A percentile compares a stretch with the other conserved stretches of the same genome.
These are phyloP conservation scores for Cardiospermum halicacabum DNA, from an alignment of 345 rosid species.

Conservation along the genomic window DNA sequence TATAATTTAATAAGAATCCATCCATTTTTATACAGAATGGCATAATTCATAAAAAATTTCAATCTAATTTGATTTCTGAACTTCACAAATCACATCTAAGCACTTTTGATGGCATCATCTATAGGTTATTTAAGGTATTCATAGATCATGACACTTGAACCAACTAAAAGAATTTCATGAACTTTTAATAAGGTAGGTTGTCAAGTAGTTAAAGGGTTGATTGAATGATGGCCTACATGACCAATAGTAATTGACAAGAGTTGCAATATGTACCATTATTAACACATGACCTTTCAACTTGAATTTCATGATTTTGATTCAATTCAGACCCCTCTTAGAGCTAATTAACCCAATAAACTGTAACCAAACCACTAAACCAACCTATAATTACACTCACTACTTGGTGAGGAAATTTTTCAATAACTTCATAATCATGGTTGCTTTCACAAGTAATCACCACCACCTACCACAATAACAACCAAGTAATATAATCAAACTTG, in stretches of 20 bases:
- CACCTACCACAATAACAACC: neutral
- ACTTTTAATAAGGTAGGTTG: neutral
- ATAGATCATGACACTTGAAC: neutral
- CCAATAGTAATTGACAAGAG: neutral
- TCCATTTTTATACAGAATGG: too few relatives aligned
- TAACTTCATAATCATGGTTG: neutral
- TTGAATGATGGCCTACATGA: slow-evolving; percentile 1
- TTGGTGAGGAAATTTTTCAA: neutral
- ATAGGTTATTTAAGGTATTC: too few relatives aligned
- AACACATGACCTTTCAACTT: neutral
- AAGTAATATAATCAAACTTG: neutral
- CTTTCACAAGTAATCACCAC: neutral
- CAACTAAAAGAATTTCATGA: neutral
- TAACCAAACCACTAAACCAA: neutral
- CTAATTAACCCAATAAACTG: neutral
- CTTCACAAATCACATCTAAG: too few relatives aligned
- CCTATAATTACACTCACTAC: neutral
- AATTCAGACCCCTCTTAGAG: too few relatives aligned
- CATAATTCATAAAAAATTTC: too few relatives aligned
- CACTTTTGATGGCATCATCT: too few relatives aligned
- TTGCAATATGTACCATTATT: neutral
- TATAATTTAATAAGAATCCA: too few relatives aligned
- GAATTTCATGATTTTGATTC: neutral
- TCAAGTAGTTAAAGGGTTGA: slow-evolving; percentile 1
- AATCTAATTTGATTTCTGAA: too few relatives aligned